Evolutionary conservation across 371 early-diverging fungal genomes (phyloP), one percentile per base, ranked within the genome.

Genomic region (Mucor circinelloides): DNA sequence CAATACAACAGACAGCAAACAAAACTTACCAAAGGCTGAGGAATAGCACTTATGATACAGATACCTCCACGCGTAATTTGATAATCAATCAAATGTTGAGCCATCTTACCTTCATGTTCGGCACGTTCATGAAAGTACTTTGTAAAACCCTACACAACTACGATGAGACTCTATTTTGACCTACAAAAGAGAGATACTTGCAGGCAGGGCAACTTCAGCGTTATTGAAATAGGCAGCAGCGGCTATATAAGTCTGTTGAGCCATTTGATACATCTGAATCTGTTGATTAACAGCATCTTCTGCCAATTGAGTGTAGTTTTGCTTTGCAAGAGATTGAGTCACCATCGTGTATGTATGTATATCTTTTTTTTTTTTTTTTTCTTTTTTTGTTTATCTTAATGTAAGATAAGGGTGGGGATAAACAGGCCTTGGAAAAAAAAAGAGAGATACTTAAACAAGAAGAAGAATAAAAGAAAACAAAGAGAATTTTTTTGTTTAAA

Each of bases 31-130:
- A 60, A 38, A 23, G 82, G 82, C 31, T 79, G 73, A 44, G 78
- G 73, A 15, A 84, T 42, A 19, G 67, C 32, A 34, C 66, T 63
- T 27, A 87, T 71, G 27, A 79, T 48, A 58, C 80, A 83, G 21
- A 72, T 56, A 55, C 90, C 90, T 66, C 90, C 90, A 59, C 90
- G 83, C 63, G 75, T 82, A 40, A 80, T 82, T 70, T 82, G 86
- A 74, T 90, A 90, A 50, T 88, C 80, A 62, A 87, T 86, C 55
- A 90, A 62, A 57, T 79, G 73, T 55, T 85, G 81, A 31, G 83
- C 88, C 38, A 71, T 59, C 62, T 73, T 56, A 6, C 73, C 72
- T 54, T 80, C 68, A 56, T 88, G 85, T 69, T 88, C 87, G 30
- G 84, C 79, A 72, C 87, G 83, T 64, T 89, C 86, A 32, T 79